These are phyloP conservation scores for Beauveria rudraprayagi DNA, from an alignment of 2,329 filamentous ascomycete genomes.

Conservation along the genomic window DNA sequence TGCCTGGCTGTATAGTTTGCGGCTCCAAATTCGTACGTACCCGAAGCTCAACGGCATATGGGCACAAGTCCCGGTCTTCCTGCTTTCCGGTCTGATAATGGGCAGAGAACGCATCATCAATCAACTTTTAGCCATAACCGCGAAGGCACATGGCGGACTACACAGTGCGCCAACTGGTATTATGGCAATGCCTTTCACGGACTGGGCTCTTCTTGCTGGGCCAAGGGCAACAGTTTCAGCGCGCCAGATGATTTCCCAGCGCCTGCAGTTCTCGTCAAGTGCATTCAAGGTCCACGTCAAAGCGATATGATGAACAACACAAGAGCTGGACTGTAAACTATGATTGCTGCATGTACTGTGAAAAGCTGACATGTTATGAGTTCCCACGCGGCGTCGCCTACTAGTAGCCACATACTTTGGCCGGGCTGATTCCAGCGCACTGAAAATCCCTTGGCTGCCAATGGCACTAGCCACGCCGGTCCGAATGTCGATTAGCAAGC, in stretches of 20 bases:
- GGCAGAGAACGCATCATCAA: not conserved
- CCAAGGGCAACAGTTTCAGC: not conserved
- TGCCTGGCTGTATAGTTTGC: too few relatives aligned
- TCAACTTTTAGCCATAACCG: not conserved
- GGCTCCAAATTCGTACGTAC: not conserved
- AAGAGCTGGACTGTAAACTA: not conserved
- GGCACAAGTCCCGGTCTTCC: not conserved
- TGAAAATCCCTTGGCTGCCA: too few relatives aligned
- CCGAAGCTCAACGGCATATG: not conserved
- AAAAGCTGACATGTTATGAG: too few relatives aligned
- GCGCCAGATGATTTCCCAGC: not conserved
- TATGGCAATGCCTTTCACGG: not conserved
- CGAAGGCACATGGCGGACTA: not conserved
- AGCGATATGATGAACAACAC: not conserved
- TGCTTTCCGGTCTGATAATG: not conserved
- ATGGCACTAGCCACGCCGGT: not conserved
- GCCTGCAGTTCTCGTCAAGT: not conserved
- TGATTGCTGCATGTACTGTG: too few relatives aligned
- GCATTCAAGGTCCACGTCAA: not conserved
- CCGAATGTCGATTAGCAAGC: too few relatives aligned
- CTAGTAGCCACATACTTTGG: too few relatives aligned
- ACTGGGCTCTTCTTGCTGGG: not conserved
- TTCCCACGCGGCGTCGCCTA: too few relatives aligned
- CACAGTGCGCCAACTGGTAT: not conserved
- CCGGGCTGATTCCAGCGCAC: too few relatives aligned